A percentile compares a stretch with the other conserved stretches of the same genome.
phyloP scores from a whole-genome alignment of 1,284 basidiomycete species.

The Abortiporus biennis region DNA sequence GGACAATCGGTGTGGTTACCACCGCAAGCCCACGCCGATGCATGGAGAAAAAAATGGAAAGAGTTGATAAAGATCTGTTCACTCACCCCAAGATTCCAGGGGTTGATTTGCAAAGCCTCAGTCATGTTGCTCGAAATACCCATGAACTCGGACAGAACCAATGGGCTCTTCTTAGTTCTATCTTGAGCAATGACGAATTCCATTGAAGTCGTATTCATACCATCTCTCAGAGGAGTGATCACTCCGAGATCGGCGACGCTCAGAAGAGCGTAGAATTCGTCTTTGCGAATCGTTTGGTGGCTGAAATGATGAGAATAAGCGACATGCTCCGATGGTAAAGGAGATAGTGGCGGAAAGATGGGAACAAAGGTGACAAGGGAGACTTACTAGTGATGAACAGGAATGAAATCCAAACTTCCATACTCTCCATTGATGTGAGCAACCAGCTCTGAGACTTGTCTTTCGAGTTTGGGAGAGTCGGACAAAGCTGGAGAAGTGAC shows the following conservation, averaged over 20 bases:
- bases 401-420: slow-evolving; percentile 92
- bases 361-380: slow-evolving; percentile 1
- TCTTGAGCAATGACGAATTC: slow-evolving; percentile 96
- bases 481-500: slow-evolving; percentile 95
- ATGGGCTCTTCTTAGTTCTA: slow-evolving; percentile 74
- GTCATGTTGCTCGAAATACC: slow-evolving; percentile 89
- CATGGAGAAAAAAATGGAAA: not conserved
- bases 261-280: slow-evolving; percentile 97
- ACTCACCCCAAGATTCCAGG: slow-evolving; percentile 83
- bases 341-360: not conserved
- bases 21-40: no score
- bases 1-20: no score
- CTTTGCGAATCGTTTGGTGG: slow-evolving; percentile 95
- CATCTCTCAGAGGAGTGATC: slow-evolving; percentile 94
- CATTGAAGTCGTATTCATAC: slow-evolving; percentile 99
- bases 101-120: slow-evolving; percentile 80
- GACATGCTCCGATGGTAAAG: not conserved
- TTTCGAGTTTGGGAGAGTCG: slow-evolving; percentile 91
- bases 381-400: slow-evolving; percentile 97
- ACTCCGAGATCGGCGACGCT: slow-evolving; percentile 93
- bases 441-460: slow-evolving; percentile 92
- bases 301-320: slow-evolving; percentile 29
- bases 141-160: slow-evolving; percentile 96
- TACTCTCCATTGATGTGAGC: slow-evolving; percentile 97
- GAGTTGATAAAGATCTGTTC: not conserved